Conservation (phyloP, 176 grass and related monocot species). For the Eleusine coracana region DNA sequence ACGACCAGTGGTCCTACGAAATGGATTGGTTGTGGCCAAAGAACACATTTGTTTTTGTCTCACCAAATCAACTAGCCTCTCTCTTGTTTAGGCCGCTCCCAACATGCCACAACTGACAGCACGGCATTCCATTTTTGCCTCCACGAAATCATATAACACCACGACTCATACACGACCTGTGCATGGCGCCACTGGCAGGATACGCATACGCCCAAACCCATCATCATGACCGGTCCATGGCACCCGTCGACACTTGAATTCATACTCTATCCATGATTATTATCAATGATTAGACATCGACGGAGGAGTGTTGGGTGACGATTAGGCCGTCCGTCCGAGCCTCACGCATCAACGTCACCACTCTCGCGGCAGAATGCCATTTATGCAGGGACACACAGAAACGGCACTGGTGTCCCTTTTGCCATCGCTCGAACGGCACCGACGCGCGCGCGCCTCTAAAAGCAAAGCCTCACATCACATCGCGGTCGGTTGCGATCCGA, state of each 20-base stretch:
- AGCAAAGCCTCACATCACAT: background rate
- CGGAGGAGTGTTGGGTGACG: too few species aligned
- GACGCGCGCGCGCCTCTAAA: background rate
- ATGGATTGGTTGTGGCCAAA: background rate
- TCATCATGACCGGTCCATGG: background rate
- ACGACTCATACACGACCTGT: background rate
- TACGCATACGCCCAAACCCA: background rate
- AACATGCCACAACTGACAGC: background rate
- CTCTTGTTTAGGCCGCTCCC: background rate
- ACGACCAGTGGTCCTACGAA: background rate
- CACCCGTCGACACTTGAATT: background rate
- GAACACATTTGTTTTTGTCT: background rate
- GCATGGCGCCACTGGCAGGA: background rate
- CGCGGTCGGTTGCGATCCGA: background rate
- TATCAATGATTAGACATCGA: background rate
- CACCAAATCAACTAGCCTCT: background rate
- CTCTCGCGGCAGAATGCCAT: background rate
- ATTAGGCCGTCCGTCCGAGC: background rate
- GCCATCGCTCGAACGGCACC: conserved; percentile 16
- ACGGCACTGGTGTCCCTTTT: background rate
- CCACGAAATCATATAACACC: background rate
- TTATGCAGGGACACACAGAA: background rate
- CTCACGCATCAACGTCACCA: background rate
- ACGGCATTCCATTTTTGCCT: background rate
- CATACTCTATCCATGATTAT: background rate